Evolutionary conservation across 768 basidiomycete species (phyloP).

Genomic region (Clavulina sp.): DNA sequence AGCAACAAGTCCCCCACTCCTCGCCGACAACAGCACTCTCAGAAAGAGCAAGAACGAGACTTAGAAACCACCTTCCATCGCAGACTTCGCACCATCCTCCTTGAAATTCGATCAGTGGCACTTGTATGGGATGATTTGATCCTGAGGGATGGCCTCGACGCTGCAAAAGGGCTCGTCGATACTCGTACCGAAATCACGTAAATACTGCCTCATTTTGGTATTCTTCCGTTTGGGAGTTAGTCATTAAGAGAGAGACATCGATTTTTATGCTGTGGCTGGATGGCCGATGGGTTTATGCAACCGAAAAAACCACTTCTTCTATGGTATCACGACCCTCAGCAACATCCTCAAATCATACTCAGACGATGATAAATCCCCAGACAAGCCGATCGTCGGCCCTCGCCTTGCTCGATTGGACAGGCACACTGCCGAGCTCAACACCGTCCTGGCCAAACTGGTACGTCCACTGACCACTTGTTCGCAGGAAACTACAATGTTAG

Average conservation of each 20-base stretch:
- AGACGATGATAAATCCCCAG: conserved; percentile 35
- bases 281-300: background rate
- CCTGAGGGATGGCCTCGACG: conserved; percentile 58
- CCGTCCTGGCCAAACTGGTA: conserved; percentile 48
- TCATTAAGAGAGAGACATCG: background rate
- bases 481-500: no score
- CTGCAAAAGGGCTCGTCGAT: conserved; percentile 55
- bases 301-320: background rate
- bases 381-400: conserved; percentile 40
- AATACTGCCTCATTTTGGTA: conserved; percentile 15
- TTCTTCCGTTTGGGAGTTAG: background rate
- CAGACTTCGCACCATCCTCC: conserved; percentile 47
- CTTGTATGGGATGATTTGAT: conserved; percentile 76
- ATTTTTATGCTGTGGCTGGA: background rate
- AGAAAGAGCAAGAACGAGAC: conserved; percentile 1
- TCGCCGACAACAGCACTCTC: conserved; percentile 23
- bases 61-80: conserved; percentile 68
- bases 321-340: conserved; percentile 14
- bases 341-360: background rate
- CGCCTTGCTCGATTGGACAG: conserved; percentile 53
- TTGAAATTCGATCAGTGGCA: conserved; percentile 43
- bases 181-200: conserved; percentile 75
- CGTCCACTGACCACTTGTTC: no score
- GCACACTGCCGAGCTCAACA: conserved; percentile 39
- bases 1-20: conserved; percentile 19